Base-by-base conservation (phyloP, 1,284 basidiomycete genomes). In the Stereum hirsutum region DNA sequence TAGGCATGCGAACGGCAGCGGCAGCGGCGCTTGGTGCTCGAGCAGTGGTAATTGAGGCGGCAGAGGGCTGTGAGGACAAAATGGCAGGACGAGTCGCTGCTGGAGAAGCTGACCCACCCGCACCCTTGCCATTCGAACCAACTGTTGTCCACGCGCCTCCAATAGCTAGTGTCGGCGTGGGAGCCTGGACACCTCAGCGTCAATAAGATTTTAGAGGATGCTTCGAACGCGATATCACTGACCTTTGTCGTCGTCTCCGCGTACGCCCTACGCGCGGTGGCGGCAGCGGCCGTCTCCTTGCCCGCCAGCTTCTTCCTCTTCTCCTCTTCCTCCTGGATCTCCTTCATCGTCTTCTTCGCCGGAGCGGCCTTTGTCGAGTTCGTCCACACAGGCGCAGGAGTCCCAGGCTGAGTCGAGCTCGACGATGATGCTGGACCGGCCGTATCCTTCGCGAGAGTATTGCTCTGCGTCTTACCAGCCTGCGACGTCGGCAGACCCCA, bases 301-400 rank as follows among this genome's bases (percentile, higher is more conserved):
- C 69, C 65, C 1, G 66, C 72, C 43, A 68, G 59, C 58, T 81
- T 84, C 70, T 90, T 92, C 51, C 83, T 73, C 51, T 69, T 76
- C 65, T 96, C 87, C 60, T 99, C 95, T 56, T 99, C 95, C 61
- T 98, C 93, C 61, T 97, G 91, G 38, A 99, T 99, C 67, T 99
- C 93, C 70, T 94, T 96, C 80, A 99, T 86, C 2, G 89, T 89
- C 74, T 94, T 97, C 69, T 93, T 95, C 6, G 78, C 67, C 3
- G 69, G 62, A 4, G 66, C 57, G 5, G 68, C 50, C 51, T 82
- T 78, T 1, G 64, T 58, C 11, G 75, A 59, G 42, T 70, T 77
- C 7, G 81, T 83, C 85, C 86, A 89, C 20, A 85, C 85, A 5
- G 76, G 70, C 4, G 57, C 43, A 21, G 51, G 39, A 27, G 48